phyloP scores from a whole-genome alignment of 106 monocot species.

The Posidonia australis region DNA sequence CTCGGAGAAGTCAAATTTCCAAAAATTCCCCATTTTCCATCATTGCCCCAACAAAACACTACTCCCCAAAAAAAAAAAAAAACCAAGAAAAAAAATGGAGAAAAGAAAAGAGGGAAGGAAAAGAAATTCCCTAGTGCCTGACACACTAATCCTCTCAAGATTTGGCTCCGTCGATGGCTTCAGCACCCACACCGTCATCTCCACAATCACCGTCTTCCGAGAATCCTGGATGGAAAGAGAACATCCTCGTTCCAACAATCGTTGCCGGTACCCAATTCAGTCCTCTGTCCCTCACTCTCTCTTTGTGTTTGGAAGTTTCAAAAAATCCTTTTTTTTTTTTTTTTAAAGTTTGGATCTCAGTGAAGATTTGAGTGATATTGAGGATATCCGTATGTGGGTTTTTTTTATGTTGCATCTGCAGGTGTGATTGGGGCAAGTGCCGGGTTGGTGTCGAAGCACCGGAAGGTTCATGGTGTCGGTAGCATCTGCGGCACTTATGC shows the following conservation, averaged over 20 bases:
- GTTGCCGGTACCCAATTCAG: slow-evolving; percentile 10
- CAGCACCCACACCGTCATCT: background rate
- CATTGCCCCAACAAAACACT: no score
- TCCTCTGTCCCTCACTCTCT: background rate
- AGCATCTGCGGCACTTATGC: slow-evolving; percentile 45
- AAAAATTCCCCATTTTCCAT: no score
- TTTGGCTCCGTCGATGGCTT: background rate
- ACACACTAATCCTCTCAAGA: no score
- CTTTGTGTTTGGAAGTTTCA: background rate
- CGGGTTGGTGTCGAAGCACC: slow-evolving; percentile 64
- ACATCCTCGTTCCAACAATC: slow-evolving; percentile 11
- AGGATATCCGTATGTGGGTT: background rate
- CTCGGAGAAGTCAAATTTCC: no score
- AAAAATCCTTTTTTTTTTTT: background rate
- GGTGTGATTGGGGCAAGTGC: slow-evolving; percentile 42
- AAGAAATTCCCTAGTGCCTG: no score
- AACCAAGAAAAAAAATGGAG: no score
- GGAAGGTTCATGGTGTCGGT: slow-evolving; percentile 32
- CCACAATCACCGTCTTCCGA: background rate
- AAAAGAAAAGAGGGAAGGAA: no score
- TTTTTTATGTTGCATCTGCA: slow-evolving; percentile 8
- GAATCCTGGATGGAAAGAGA: slow-evolving; percentile 11
- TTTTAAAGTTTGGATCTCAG: background rate
- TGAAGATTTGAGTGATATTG: background rate
- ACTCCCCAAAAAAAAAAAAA: no score